These are phyloP conservation scores for Juglanconis oblonga DNA, from an alignment of 2,329 filamentous ascomycete species.

Conservation along the genomic window DNA sequence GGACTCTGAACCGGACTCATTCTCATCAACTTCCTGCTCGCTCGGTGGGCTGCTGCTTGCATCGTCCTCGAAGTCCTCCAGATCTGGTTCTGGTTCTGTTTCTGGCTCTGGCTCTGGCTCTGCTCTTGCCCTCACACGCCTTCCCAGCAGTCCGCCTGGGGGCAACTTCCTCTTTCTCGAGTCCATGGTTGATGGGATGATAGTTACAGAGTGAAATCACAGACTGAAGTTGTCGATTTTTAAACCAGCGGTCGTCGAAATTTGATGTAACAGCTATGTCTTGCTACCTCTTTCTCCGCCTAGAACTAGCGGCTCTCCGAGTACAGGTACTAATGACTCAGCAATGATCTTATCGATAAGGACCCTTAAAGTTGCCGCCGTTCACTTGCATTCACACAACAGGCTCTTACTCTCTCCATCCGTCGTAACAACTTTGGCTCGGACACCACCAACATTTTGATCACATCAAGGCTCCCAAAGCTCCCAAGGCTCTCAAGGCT, in stretches of 20 bases:
- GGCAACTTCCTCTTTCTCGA: conserved; percentile 40
- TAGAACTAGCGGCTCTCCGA: fast-evolving
- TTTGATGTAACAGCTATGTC: conserved; percentile 6
- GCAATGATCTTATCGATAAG: conserved; percentile 13
- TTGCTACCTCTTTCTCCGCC: not conserved
- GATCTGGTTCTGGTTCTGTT: conserved; percentile 41
- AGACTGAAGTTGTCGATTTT: not conserved
- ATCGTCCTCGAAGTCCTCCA: conserved; percentile 33
- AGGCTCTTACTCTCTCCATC: not conserved
- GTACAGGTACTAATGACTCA: conserved; percentile 4
- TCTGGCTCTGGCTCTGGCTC: conserved; percentile 43
- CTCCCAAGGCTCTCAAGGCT: too few species aligned
- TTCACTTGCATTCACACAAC: not conserved
- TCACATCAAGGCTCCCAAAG: too few species aligned
- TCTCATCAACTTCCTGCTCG: conserved; percentile 22
- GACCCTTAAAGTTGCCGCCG: not conserved
- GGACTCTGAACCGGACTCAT: conserved; percentile 1
- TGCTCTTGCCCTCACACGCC: conserved; percentile 41
- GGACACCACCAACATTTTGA: too few species aligned
- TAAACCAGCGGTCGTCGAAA: not conserved
- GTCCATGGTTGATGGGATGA: conserved; percentile 27
- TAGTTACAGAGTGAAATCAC: not conserved
- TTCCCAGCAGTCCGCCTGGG: conserved; percentile 32
- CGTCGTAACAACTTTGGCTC: not conserved
- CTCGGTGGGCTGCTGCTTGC: conserved; percentile 21